phyloP scores from a whole-genome alignment of 805 yeast species.

The Saturnispora serradocipensis region DNA sequence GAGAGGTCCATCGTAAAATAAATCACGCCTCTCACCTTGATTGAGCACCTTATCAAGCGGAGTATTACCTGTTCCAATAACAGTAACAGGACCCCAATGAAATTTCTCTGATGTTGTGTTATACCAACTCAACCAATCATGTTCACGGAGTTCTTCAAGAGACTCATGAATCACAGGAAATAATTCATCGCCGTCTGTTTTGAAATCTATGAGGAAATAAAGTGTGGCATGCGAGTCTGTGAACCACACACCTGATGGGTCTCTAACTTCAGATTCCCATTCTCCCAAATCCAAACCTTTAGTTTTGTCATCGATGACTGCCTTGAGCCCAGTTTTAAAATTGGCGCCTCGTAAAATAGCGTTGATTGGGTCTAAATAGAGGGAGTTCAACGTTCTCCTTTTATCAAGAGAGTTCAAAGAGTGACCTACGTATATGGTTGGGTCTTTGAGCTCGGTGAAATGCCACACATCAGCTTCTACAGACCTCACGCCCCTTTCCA shows the following conservation, averaged over 20 bases:
- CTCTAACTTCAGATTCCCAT: constrained; percentile 5
- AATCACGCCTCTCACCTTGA: constrained; percentile 23
- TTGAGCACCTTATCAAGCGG: constrained; percentile 34
- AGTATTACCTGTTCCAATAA: constrained; percentile 58
- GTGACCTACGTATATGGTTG: constrained; percentile 53
- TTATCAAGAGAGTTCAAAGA: constrained; percentile 37
- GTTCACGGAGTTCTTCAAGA: constrained; percentile 38
- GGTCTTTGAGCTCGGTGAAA: constrained; percentile 26
- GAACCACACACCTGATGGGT: constrained; percentile 23
- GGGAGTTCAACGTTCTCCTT: constrained; percentile 35
- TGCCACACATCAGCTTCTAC: constrained; percentile 51
- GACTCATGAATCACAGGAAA: constrained; percentile 37
- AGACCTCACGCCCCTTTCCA: constrained; percentile 37
- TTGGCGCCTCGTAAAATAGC: constrained; percentile 43
- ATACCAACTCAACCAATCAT: constrained; percentile 42
- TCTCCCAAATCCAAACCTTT: background rate
- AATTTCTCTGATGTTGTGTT: constrained; percentile 29
- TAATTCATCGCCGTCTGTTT: constrained; percentile 44
- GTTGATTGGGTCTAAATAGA: constrained; percentile 48
- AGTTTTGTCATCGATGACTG: constrained; percentile 14
- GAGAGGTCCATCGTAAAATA: constrained; percentile 49
- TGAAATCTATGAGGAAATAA: constrained; percentile 56
- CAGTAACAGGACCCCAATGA: constrained; percentile 46
- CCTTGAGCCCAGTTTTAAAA: constrained; percentile 14
- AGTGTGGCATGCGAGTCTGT: constrained; percentile 43